Evolutionary conservation across 1,284 basidiomycete species (phyloP).

Genomic region (Fereydounia khargensis): DNA sequence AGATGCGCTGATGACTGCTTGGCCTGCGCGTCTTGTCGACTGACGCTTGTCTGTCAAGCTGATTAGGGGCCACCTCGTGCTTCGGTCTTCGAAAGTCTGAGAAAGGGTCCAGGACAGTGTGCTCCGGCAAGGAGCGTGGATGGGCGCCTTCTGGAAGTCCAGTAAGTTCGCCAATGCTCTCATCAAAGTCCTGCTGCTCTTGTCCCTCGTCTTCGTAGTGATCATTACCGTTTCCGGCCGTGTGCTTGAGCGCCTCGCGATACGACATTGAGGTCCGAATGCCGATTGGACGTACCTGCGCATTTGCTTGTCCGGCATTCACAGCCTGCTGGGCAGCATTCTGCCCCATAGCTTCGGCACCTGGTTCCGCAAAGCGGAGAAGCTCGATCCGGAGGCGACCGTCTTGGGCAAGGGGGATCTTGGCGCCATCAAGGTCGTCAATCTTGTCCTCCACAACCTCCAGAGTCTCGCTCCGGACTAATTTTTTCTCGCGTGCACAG

Average conservation of each 20-base stretch:
- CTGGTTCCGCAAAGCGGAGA: too few relatives aligned
- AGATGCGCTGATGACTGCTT: neutral
- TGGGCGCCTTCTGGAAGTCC: conserved; percentile 2
- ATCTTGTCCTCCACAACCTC: conserved; percentile 9
- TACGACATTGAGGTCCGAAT: conserved; percentile 30
- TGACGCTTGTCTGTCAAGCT: too few relatives aligned
- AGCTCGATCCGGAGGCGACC: conserved; percentile 2
- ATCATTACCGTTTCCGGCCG: conserved; percentile 6
- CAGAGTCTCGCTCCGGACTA: conserved; percentile 34
- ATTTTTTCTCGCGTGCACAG: conserved; percentile 48
- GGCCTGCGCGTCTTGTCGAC: too few relatives aligned
- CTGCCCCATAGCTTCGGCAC: too few relatives aligned
- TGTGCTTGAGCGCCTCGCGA: conserved; percentile 13
- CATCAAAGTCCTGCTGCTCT: too few relatives aligned
- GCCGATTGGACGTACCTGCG: conserved; percentile 27
- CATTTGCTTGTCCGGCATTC: too few relatives aligned
- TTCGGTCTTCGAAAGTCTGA: too few relatives aligned
- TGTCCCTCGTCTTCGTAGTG: conserved; percentile 1
- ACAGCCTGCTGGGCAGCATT: too few relatives aligned
- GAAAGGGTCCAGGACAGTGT: neutral
- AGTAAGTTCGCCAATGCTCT: too few relatives aligned
- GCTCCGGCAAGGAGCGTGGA: conserved; percentile 35
- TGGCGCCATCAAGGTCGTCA: conserved; percentile 6
- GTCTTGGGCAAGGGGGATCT: conserved; percentile 4
- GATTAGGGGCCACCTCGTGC: too few relatives aligned